phyloP scores from a whole-genome alignment of 495 filamentous ascomycete species.

The Tuber borchii region DNA sequence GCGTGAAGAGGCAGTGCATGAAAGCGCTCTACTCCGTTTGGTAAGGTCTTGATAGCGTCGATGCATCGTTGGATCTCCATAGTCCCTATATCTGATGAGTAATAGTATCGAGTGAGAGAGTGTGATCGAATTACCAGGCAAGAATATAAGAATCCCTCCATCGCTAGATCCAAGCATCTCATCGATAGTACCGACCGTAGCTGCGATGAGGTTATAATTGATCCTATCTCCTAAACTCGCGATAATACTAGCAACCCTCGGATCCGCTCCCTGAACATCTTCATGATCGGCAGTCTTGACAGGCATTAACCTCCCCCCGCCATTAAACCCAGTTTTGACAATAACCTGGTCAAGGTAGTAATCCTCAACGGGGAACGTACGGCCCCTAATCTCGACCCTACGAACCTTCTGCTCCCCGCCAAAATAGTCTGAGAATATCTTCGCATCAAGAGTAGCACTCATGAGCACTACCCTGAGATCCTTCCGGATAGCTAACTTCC shows the following conservation, averaged over 20 bases:
- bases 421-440: conserved; percentile 81
- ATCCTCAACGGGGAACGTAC: conserved; percentile 85
- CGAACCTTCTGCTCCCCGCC: conserved; percentile 61
- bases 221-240: conserved; percentile 74
- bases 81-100: conserved; percentile 43
- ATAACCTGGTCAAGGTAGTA: conserved; percentile 78
- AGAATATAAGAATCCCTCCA: conserved; percentile 88
- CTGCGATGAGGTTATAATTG: conserved; percentile 83
- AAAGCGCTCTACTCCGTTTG: conserved; percentile 48
- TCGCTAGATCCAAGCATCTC: conserved; percentile 58
- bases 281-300: conserved; percentile 41
- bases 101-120: conserved; percentile 18
- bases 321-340: conserved; percentile 65
- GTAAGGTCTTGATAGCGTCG: conserved; percentile 59
- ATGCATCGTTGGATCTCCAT: conserved; percentile 82
- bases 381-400: conserved; percentile 73
- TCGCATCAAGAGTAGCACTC: conserved; percentile 92
- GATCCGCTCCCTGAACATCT: conserved; percentile 43
- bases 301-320: conserved; percentile 31
- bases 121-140: conserved; percentile 56
- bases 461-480: conserved; percentile 94
- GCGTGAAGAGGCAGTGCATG: conserved; percentile 86
- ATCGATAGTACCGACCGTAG: conserved; percentile 74
- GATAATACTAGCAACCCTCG: conserved; percentile 58
- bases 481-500: conserved; percentile 66